Conservation (phyloP, 2,329 filamentous ascomycete genomes). For the Periglandula ipomoeae region DNA sequence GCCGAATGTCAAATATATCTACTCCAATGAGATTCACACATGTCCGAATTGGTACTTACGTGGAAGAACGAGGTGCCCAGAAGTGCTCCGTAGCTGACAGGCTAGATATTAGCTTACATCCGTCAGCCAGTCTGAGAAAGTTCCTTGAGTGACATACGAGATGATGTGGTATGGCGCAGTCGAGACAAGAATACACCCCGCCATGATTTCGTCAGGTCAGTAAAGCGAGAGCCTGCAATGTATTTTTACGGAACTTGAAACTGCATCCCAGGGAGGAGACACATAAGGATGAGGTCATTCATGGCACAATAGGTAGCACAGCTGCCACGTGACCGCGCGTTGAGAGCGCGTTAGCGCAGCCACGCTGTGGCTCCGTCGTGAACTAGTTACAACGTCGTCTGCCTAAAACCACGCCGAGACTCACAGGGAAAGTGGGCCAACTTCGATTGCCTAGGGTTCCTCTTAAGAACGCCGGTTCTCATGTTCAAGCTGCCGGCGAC, state of each 20-base stretch:
- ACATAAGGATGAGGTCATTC: conserved; percentile 8
- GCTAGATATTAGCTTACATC: conserved; percentile 13
- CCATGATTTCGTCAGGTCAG: conserved; percentile 24
- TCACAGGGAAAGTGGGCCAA: background rate
- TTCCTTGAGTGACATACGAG: conserved; percentile 39
- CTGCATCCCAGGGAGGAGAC: background rate
- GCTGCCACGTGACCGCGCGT: conserved; percentile 22
- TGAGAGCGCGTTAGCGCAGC: conserved; percentile 16
- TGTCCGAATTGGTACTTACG: conserved; percentile 28
- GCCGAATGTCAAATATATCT: background rate
- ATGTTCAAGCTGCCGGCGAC: background rate
- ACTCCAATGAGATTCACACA: background rate
- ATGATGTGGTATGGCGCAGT: conserved; percentile 69
- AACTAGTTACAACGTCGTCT: conserved; percentile 7
- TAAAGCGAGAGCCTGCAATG: background rate
- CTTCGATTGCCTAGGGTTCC: background rate
- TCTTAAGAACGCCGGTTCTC: background rate
- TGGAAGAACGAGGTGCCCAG: conserved; percentile 84
- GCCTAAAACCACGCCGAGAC: conserved; percentile 10
- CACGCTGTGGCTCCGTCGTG: background rate
- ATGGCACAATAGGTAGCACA: background rate
- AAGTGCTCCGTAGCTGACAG: conserved; percentile 70
- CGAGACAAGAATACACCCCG: conserved; percentile 46
- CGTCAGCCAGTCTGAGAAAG: background rate
- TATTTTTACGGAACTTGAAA: background rate